A percentile compares a stretch with the other conserved stretches of the same genome.
Conservation (phyloP, 73 alveolate genomes). For the Symbiodinium natans region DNA sequence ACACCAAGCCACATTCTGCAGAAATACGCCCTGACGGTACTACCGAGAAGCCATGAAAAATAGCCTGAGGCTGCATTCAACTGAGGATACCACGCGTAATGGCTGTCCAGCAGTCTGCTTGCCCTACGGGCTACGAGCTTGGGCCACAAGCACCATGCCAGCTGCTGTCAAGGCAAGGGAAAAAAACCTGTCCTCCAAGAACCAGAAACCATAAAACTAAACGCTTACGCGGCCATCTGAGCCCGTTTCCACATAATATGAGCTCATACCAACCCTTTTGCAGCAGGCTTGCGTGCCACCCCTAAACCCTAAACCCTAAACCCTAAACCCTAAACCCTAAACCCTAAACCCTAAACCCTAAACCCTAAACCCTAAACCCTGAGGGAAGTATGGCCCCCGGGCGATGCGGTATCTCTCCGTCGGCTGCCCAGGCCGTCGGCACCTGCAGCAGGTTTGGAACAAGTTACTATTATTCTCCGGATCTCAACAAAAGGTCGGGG, state of each 20-base stretch:
- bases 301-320: neutral
- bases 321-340: no score
- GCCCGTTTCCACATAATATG: no score
- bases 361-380: no score
- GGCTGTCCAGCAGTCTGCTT: neutral
- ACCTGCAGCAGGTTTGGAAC: neutral
- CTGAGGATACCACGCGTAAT: neutral
- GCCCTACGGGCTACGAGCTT: neutral
- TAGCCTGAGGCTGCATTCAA: neutral
- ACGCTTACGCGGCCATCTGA: no score
- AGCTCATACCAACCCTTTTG: no score
- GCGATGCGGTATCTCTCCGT: constrained; percentile 42
- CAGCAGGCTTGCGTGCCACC: neutral
- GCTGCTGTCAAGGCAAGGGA: no score
- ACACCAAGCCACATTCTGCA: neutral
- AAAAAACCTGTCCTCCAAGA: no score
- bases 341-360: neutral
- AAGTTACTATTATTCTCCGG: no score
- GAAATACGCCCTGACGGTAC: neutral
- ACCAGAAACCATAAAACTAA: no score
- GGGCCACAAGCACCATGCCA: neutral
- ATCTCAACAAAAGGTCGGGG: no score
- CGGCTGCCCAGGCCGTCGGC: constrained; percentile 78
- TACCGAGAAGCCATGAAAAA: neutral
- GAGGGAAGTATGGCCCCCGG: no score